Base-by-base conservation (phyloP, 1,139 yeast species). In the Candida buenavistaensis region DNA sequence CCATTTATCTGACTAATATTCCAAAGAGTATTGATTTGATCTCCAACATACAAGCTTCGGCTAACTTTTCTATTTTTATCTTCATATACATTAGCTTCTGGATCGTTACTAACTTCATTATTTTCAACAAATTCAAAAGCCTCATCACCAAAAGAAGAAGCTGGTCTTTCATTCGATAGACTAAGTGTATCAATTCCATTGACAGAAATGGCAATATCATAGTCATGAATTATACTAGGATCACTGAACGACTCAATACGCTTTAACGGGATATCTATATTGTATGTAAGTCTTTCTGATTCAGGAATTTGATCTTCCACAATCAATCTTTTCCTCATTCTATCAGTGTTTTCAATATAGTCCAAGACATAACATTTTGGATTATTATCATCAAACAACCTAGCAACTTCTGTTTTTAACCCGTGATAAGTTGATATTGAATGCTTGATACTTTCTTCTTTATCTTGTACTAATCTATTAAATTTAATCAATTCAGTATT, bases 1-100 rank as follows among this genome's bases (percentile, higher is more conserved):
- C 95, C 95, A 39, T 81, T 64, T 15, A 87, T 75, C 35, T 80
- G 80, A 40, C 89, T 78, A 2, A 84, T 78, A 54, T 87, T 87
- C 81, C 87, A 80, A n/a, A 87, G 59, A 7, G 78, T 76, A 10
- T 65, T 68, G 17, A 87, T 83, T 35, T 71, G 73, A 52, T 87
- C 96, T n/a, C 86, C 85, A 38, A 78, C 71, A 47, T 64, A 80
- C 33, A 87, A 59, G 46, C 84, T 75, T 39, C 90, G 67, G 19
- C 86, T 60, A 0, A 87, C 83, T 50, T 82, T 82, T 36, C 95
- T 62, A 52, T 86, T 85, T 46, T 78, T 79, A 51, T 85, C 94
- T 41, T 81, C 87, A 38, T 69, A 70, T 3, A 61, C 59, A 8
- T 26, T 59, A 10, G 20, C 35, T 6, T 43, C 50, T 4, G 36